Conservation (phyloP, 2,329 filamentous ascomycete species). For the Ciborinia camelliae region DNA sequence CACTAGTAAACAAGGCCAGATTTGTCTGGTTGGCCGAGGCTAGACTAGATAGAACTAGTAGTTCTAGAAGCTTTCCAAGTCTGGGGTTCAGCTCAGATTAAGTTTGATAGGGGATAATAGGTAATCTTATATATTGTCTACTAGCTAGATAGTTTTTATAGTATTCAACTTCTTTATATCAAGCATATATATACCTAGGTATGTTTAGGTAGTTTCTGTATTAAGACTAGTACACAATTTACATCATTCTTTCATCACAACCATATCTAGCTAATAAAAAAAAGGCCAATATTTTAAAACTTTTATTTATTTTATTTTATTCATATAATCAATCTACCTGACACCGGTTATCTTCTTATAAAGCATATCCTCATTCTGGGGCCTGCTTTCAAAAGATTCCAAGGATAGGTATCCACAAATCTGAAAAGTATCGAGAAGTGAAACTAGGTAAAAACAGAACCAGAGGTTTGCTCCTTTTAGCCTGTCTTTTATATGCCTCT, state of each 20-base stretch:
- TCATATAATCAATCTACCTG: constrained; percentile 19
- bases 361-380: constrained; percentile 17
- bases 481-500: constrained; percentile 8
- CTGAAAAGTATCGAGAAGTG: constrained; percentile 8
- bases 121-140: not conserved
- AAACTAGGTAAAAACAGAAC: constrained; percentile 15
- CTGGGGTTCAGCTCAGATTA: not conserved
- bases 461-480: constrained; percentile 1
- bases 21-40: constrained; percentile 7
- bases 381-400: not conserved
- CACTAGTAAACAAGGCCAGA: constrained; percentile 10
- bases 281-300: too few relatives aligned
- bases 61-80: constrained; percentile 13
- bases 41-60: not conserved
- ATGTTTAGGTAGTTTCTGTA: not conserved
- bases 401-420: constrained; percentile 11
- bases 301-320: not conserved
- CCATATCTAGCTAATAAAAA: not conserved
- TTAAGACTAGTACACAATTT: not conserved
- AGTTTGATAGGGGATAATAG: not conserved
- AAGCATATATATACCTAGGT: too few relatives aligned
- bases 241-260: not conserved
- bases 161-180: too few relatives aligned
- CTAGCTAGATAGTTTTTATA: not conserved
- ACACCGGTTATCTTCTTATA: constrained; percentile 17